phyloP scores from a whole-genome alignment of 139 green algal species.

The Micractinium sp. region DNA sequence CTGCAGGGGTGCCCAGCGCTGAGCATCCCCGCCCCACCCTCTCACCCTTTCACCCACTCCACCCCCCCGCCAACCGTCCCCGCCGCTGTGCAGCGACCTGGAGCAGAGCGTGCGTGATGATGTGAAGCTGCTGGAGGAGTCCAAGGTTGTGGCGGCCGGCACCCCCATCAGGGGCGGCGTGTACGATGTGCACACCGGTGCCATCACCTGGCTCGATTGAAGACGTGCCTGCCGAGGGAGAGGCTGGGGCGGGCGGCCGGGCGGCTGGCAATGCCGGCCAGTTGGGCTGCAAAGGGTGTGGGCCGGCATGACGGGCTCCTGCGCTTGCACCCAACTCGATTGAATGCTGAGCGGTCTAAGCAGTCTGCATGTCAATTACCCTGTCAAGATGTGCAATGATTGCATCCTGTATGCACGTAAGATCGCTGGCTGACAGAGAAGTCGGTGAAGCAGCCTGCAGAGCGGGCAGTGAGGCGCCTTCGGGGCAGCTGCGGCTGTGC shows the following conservation, averaged over 20 bases:
- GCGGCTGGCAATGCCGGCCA: not conserved
- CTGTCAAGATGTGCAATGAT: no score
- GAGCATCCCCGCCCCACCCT: not conserved
- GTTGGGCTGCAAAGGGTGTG: no score
- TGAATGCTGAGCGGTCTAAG: not conserved
- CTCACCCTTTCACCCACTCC: not conserved
- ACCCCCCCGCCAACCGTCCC: not conserved
- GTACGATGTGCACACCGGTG: slow-evolving; percentile 64
- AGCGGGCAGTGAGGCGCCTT: no score
- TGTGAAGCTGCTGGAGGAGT: slow-evolving; percentile 45
- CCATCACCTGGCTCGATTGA: slow-evolving; percentile 32
- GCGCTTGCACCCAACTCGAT: not conserved
- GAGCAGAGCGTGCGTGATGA: slow-evolving; percentile 62
- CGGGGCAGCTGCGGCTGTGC: not conserved
- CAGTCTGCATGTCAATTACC: not conserved
- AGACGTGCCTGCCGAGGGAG: no score
- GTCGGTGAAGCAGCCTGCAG: no score
- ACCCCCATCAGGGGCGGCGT: slow-evolving; percentile 55
- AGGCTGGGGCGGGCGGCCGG: no score
- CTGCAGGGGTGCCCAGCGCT: no score
- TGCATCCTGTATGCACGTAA: no score
- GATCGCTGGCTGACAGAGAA: no score
- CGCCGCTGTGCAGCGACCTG: slow-evolving; percentile 34
- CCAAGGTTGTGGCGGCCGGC: slow-evolving; percentile 33
- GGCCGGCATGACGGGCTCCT: not conserved